Conservation (phyloP, 164 flowering plant genomes). For the Piper longum region DNA sequence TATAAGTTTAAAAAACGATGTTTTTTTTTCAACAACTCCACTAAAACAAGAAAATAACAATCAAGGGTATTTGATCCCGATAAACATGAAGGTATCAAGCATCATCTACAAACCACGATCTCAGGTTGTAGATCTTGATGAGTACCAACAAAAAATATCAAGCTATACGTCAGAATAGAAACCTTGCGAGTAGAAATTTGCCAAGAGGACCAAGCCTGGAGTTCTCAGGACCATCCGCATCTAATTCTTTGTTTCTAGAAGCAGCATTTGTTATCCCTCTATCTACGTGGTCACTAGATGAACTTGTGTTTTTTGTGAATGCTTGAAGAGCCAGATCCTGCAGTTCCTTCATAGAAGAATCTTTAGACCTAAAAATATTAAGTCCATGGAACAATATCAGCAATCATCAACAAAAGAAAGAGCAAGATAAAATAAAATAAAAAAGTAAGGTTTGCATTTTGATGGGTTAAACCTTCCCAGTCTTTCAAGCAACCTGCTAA, state of each 20-base stretch:
- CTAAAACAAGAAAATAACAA: not conserved
- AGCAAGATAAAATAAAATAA: not conserved
- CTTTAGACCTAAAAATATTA: conserved; percentile 51
- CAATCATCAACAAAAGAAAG: not conserved
- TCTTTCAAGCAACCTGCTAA: conserved; percentile 57
- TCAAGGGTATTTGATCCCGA: not conserved
- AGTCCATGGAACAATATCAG: not conserved
- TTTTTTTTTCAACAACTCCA: too few species aligned
- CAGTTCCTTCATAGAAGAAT: conserved; percentile 59
- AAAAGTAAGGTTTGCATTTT: not conserved
- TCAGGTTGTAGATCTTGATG: not conserved
- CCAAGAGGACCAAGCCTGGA: conserved; percentile 77
- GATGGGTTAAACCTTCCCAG: conserved; percentile 50
- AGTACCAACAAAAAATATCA: not conserved
- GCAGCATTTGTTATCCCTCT: conserved; percentile 29
- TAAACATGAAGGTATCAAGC: too few species aligned
- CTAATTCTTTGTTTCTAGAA: conserved; percentile 36
- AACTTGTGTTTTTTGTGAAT: conserved; percentile 30
- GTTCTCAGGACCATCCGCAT: conserved; percentile 36
- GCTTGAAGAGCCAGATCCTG: conserved; percentile 52
- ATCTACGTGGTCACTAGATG: conserved; percentile 15
- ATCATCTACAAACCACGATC: too few species aligned
- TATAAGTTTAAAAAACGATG: not conserved
- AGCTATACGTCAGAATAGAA: conserved; percentile 8
- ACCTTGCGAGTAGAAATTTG: conserved; percentile 82